phyloP scores from a whole-genome alignment of 768 basidiomycete genomes.

The Rhodotorula graminis region DNA sequence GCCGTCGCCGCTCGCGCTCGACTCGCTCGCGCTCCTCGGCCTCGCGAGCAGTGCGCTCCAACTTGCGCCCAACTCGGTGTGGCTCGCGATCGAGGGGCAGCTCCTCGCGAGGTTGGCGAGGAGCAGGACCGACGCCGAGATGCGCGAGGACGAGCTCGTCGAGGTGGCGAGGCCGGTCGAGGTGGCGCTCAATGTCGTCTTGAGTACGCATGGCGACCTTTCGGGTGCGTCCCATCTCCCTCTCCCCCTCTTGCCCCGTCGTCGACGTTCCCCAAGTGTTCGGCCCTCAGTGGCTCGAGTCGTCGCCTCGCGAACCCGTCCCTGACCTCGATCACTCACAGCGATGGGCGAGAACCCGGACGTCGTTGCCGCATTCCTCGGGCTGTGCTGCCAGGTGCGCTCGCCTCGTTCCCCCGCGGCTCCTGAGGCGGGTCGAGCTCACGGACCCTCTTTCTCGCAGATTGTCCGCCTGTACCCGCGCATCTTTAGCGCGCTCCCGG shows the following conservation, averaged over 20 bases:
- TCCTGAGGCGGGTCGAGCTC: too few relatives aligned
- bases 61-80: slow-evolving; percentile 23
- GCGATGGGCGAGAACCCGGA: slow-evolving; percentile 47
- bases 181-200: slow-evolving; percentile 11
- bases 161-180: slow-evolving; percentile 20
- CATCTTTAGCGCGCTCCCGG: slow-evolving; percentile 44
- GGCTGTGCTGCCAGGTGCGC: slow-evolving; percentile 46
- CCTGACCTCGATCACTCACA: not conserved
- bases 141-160: slow-evolving; percentile 11
- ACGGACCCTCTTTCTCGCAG: not conserved
- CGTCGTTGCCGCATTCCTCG: slow-evolving; percentile 48
- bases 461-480: slow-evolving; percentile 41
- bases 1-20: slow-evolving; percentile 48
- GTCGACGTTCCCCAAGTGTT: too few relatives aligned
- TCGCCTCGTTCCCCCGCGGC: too few relatives aligned
- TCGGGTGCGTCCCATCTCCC: not conserved
- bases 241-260: too few relatives aligned
- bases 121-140: slow-evolving; percentile 14
- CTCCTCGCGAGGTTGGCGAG: slow-evolving; percentile 44
- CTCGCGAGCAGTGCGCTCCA: slow-evolving; percentile 45
- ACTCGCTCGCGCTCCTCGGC: slow-evolving; percentile 48
- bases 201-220: slow-evolving; percentile 4
- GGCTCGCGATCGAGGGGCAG: slow-evolving; percentile 45
- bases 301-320: too few relatives aligned
- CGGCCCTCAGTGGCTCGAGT: too few relatives aligned